These are phyloP conservation scores for Glycine soja DNA, from an alignment of 306 rosid species.

Conservation along the genomic window DNA sequence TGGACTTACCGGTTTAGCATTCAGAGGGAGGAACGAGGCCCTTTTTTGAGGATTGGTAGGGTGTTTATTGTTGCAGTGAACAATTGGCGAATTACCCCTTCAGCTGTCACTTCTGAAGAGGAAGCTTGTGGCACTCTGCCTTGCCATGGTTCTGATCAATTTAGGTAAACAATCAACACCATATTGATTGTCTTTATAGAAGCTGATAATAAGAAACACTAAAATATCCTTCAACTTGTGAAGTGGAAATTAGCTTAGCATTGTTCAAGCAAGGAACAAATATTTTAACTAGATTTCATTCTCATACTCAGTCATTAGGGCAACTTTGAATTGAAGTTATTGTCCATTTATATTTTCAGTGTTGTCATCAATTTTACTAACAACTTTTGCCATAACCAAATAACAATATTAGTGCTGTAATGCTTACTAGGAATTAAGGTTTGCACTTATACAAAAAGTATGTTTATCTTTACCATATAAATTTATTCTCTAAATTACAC, in stretches of 20 bases:
- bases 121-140: slow-evolving; percentile 48
- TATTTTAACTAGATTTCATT: slow-evolving; percentile 2
- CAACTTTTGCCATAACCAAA: neutral
- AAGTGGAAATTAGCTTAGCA: neutral
- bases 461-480: neutral
- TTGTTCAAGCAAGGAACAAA: neutral
- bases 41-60: slow-evolving; percentile 52
- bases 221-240: neutral
- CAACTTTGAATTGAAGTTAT: neutral
- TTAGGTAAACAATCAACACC: slow-evolving; percentile 50
- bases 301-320: neutral
- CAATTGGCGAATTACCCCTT: slow-evolving; percentile 43
- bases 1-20: slow-evolving; percentile 55
- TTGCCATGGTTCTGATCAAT: slow-evolving; percentile 45
- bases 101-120: slow-evolving; percentile 32
- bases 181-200: neutral
- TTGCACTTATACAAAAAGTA: neutral
- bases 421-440: neutral
- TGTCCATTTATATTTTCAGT: neutral
- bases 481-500: neutral
- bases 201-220: neutral
- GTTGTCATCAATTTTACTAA: slow-evolving; percentile 14
- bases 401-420: neutral
- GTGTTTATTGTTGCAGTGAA: slow-evolving; percentile 53
- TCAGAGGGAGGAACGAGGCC: slow-evolving; percentile 46